Base-by-base conservation (phyloP, 129 eudicot genomes). In the Flaveria trinervia region DNA sequence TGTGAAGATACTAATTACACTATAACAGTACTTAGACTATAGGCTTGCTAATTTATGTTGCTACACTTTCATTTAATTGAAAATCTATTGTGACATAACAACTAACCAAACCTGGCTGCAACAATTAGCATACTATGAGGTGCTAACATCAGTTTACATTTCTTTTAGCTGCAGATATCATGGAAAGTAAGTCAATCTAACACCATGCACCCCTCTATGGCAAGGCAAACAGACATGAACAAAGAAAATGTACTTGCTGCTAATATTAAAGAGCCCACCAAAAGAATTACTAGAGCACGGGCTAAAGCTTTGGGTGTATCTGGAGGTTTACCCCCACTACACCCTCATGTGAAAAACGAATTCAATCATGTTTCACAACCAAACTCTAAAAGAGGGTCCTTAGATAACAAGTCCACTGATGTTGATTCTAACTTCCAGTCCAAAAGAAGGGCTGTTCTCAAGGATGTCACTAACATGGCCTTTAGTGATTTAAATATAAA, bases 401-500 rank as follows among this genome's bases (percentile, higher is more conserved):
- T 86, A 52, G 96, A 87, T 76, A 84, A 81, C 83, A 84, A 79
- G 65, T n/a, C 83, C 30, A 52, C 10, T 49, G 80, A 74, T 76
- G 56, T 36, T 43, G 51, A 77, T 44, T 57, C 85, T 26, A 62
- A 65, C 80, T 76, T 75, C 54, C 96, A 81, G 88, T 74, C 68
- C 18, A 95, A 88, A 96, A 88, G 81, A 86, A 85, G 92, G 78
- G 91, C 89, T 36, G 90, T 87, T 69, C 94, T 95, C 73, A 76
- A 83, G 77, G 99, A 95, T 86, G 91, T 89, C 65, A 88, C 96
- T 65, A 88, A 94, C 74, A 68, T 86, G 30, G 65, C 74, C 26
- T 79, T 82, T 71, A 82, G 74, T 30, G 85, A 81, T 48, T 66
- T 80, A 49, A 71, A 82, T 74, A 36, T 66, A 23, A 85, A 80